Evolutionary conservation across 176 grass and related monocot species (phyloP), one percentile per base, ranked within the genome.

Genomic region (Paspalum vaginatum): DNA sequence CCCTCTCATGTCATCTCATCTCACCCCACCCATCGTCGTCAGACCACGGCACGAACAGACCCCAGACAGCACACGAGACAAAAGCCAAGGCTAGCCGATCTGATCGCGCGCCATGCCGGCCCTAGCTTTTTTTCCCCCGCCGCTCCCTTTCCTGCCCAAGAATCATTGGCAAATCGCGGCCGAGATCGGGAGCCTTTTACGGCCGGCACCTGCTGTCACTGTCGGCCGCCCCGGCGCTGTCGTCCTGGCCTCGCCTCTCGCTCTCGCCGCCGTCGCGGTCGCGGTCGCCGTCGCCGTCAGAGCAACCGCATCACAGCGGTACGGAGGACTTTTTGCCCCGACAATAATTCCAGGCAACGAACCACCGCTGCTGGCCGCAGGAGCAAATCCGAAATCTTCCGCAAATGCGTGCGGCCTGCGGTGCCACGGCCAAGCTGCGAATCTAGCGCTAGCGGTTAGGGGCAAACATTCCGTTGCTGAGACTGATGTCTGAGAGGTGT

Each of bases 391-490:
- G 17, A 74, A 25, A 56, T 22, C 69, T 82, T 85, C 59, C 37
- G 13, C 32, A n/a, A 16, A 24, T 26, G 66, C 56, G 40, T 66
- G 45, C 45, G 68, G 32, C 3, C 32, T 32, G 32, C 32, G 32
- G 32, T 32, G 32, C 32, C 42, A 48, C 46, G 57, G 42, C 42
- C 25, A 61, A 66, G 27, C 27, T 48, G 56, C 46, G 56, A 77
- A 85, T 89, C 83, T 72, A 85, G 42, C 71, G 66, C 83, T 72
- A 85, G 42, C 71, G 66, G 58, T 85, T 89, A 18, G 76, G 22
- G n/a, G 9, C 42, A 72, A 89, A 85, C 83, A 89, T 89, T 85
- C 83, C 72, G 17, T 71, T 64, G n/a, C 72, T 72, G 66, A 17
- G 1, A 4, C 57, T 60, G 44, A 11, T n/a, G 50, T 32, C 48